Percentiles rank a stretch among this genome's conserved stretches.
These are phyloP conservation scores for Imleria badia DNA, from an alignment of 768 basidiomycete species.

Conservation along the genomic window DNA sequence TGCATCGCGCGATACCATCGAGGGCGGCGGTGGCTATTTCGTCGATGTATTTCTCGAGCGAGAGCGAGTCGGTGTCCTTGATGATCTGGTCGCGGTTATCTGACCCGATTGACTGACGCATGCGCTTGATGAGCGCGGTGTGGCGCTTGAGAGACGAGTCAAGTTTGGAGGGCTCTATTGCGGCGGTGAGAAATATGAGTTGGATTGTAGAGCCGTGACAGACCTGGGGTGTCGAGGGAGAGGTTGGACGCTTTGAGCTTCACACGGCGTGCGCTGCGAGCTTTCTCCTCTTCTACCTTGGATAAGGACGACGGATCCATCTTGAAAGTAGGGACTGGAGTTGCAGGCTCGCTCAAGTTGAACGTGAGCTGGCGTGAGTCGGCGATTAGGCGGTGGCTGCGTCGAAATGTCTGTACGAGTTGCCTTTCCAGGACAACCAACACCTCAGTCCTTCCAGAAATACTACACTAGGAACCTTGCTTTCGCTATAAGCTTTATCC, in stretches of 20 bases:
- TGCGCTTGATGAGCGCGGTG: conserved; percentile 92
- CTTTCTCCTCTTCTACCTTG: conserved; percentile 50
- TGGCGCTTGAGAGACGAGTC: conserved; percentile 97
- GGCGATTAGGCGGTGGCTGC: conserved; percentile 14
- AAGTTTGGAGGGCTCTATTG: conserved; percentile 66
- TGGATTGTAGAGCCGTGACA: conserved; percentile 12
- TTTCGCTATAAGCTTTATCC: not conserved
- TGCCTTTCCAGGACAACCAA: conserved; percentile 15
- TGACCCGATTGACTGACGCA: conserved; percentile 79
- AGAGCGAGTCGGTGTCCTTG: conserved; percentile 88
- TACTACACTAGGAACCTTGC: not conserved
- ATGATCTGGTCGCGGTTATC: conserved; percentile 85
- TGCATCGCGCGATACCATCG: conserved; percentile 85
- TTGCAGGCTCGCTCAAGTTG: not conserved
- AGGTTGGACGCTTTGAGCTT: conserved; percentile 60
- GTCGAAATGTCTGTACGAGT: not conserved
- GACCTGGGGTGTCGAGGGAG: conserved; percentile 49
- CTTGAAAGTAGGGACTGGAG: not conserved
- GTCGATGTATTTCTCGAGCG: conserved; percentile 94
- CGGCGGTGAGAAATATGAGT: conserved; percentile 6
- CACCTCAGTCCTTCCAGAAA: not conserved
- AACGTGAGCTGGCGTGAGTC: conserved; percentile 1
- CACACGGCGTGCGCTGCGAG: conserved; percentile 54
- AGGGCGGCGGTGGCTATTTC: conserved; percentile 86
- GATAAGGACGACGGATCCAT: conserved; percentile 26